A percentile compares a stretch with the other conserved stretches of the same genome.
phyloP scores from a whole-genome alignment of 176 grass and related monocot species.

The Chrysopogon serrulatus region DNA sequence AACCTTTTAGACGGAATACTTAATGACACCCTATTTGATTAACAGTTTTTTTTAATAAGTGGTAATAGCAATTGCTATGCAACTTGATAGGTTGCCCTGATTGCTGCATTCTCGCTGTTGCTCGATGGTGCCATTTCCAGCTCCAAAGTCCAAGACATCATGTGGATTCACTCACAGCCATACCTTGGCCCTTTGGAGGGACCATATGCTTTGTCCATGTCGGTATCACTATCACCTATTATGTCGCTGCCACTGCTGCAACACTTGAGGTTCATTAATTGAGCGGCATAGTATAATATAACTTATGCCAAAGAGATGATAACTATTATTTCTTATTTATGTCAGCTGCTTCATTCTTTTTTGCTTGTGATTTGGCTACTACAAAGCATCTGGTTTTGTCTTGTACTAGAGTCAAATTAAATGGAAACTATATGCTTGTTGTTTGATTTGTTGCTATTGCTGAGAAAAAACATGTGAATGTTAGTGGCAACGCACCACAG shows the following conservation, averaged over 20 bases:
- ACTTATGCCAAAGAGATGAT: background rate
- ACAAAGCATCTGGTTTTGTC: background rate
- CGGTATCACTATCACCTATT: constrained; percentile 61
- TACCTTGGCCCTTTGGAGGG: too few species aligned
- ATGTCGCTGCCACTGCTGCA: constrained; percentile 40
- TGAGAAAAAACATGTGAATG: background rate
- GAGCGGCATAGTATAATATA: background rate
- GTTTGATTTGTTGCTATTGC: background rate
- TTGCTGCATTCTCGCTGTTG: too few species aligned
- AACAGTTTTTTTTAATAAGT: background rate
- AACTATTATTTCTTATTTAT: constrained; percentile 24
- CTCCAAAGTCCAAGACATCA: too few species aligned
- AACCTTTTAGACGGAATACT: background rate
- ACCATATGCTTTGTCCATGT: constrained; percentile 82
- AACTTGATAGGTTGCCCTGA: constrained; percentile 49
- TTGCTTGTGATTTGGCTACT: constrained; percentile 4
- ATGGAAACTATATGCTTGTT: background rate
- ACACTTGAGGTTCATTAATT: constrained; percentile 9
- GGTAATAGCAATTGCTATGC: background rate
- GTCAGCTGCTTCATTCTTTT: background rate
- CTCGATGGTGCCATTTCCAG: too few species aligned
- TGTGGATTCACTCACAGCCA: too few species aligned
- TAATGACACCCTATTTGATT: background rate
- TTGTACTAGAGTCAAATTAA: background rate
- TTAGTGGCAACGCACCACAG: too few species aligned